A percentile compares a stretch with the other conserved stretches of the same genome.
Evolutionary conservation across 192 early-diverging fungal genomes (phyloP).

Genomic region (Phlyctochytrium bullatum): DNA sequence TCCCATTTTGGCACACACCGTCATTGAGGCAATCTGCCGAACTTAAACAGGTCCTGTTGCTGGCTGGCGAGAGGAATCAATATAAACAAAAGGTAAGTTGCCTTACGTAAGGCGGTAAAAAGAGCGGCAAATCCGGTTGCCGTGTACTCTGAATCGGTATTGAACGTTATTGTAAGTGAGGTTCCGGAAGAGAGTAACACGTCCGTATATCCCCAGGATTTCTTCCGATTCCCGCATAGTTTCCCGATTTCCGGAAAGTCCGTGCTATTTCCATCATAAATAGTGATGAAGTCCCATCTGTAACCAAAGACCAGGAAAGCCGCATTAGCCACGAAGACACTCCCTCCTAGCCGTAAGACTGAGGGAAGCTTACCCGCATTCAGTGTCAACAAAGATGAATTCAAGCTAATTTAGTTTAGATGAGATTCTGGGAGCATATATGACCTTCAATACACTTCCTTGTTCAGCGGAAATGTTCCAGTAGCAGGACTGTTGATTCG

Average conservation of each 20-base stretch:
- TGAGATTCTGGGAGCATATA: no score
- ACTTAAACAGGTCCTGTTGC: background rate
- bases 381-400: conserved; percentile 15
- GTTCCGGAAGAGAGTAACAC: conserved; percentile 19
- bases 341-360: background rate
- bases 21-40: conserved; percentile 27
- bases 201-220: conserved; percentile 6
- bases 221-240: conserved; percentile 29
- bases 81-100: no score
- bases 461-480: no score
- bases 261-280: conserved; percentile 6
- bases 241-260: conserved; percentile 2
- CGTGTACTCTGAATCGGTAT: conserved; percentile 21
- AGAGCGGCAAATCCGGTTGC: conserved; percentile 25
- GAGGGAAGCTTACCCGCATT: conserved; percentile 11
- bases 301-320: background rate
- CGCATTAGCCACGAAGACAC: background rate
- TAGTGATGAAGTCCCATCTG: conserved; percentile 16
- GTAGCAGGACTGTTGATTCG: no score
- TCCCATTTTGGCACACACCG: conserved; percentile 15
- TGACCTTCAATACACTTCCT: no score
- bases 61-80: background rate
- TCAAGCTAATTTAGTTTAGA: no score
- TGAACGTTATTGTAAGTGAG: conserved; percentile 23
- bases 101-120: conserved; percentile 30